Base-by-base conservation (phyloP, 345 rosid species). In the Linum lewisii region DNA sequence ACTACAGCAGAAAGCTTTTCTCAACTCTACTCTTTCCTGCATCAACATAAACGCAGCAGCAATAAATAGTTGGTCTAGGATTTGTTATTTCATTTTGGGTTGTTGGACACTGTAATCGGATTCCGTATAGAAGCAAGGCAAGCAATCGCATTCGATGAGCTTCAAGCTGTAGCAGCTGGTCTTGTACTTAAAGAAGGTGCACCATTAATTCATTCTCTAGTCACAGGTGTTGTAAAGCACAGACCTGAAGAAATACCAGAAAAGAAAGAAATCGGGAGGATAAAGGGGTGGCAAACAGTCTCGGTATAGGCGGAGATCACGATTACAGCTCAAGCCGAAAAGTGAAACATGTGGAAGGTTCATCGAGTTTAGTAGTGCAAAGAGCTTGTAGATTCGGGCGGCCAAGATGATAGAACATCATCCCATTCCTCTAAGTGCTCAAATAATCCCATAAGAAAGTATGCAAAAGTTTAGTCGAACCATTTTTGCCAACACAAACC, bases 91-190 rank as follows among this genome's bases (percentile, higher is more conserved):
- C n/a, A n/a, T n/a, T n/a, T n/a, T n/a, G n/a, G n/a, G n/a, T n/a
- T n/a, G n/a, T 77, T 93, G 80, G 99, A 93, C 70, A 93, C 97
- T 0, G 78, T 90, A 37, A 82, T 85, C 54, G 97, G 95, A 59
- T 93, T 93, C 69, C 90, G 99, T 70, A 77, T 81, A 47, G 96
- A 93, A 80, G 99, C 90, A 58, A 97, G 99, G 57, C 95, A 93
- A 73, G 96, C 99, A 20, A 73, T 93, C 68, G 88, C 99, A 69
- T 93, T 93, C 69, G 95, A 85, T 77, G 70, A 84, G 59, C 95
- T 90, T 78, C 75, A 90, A 59, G 96, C 99, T 58, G 87, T 90
- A 75, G 99, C 96, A 69, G 75, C 90, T 69, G 96, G 99, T 61
- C 64, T 74, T 23, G 92, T 93, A 67, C 99, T 93, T 56, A 87